A percentile compares a stretch with the other conserved stretches of the same genome.
These are phyloP conservation scores for Mayamaea pseudoterrestris DNA, from an alignment of 108 stramenopile genomes.

Conservation along the genomic window DNA sequence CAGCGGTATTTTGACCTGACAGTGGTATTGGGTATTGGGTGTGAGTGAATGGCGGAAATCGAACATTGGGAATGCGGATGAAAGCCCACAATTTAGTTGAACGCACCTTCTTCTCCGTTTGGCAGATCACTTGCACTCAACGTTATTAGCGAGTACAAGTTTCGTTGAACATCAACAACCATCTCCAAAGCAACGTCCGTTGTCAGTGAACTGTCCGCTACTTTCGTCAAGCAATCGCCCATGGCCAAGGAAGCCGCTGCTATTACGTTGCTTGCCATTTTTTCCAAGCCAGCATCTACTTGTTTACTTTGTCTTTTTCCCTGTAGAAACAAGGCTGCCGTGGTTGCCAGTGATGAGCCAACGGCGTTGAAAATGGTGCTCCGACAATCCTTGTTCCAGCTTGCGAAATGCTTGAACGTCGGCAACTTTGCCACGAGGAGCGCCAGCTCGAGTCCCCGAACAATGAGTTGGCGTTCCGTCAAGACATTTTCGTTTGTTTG, in stretches of 20 bases:
- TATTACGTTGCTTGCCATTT: too few species aligned
- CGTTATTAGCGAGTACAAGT: constrained; percentile 26
- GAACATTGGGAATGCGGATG: too few species aligned
- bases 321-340: constrained; percentile 44
- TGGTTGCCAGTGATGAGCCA: constrained; percentile 23
- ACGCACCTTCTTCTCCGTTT: constrained; percentile 31
- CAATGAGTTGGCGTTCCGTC: too few species aligned
- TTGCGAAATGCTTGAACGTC: constrained; percentile 37
- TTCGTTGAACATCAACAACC: not conserved
- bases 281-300: too few species aligned
- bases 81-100: constrained; percentile 41
- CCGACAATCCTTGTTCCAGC: constrained; percentile 48
- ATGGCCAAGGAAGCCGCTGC: too few species aligned
- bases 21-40: constrained; percentile 64
- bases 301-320: too few species aligned
- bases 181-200: not conserved
- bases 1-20: constrained; percentile 51
- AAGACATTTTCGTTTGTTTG: not conserved
- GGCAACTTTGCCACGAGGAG: too few species aligned
- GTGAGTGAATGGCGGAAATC: too few species aligned
- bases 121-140: constrained; percentile 42
- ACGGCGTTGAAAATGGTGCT: constrained; percentile 46
- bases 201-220: too few species aligned
- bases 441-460: too few species aligned
- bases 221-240: too few species aligned